Conservation (phyloP, 2,329 filamentous ascomycete genomes). For the Diplodia scrobiculata region DNA sequence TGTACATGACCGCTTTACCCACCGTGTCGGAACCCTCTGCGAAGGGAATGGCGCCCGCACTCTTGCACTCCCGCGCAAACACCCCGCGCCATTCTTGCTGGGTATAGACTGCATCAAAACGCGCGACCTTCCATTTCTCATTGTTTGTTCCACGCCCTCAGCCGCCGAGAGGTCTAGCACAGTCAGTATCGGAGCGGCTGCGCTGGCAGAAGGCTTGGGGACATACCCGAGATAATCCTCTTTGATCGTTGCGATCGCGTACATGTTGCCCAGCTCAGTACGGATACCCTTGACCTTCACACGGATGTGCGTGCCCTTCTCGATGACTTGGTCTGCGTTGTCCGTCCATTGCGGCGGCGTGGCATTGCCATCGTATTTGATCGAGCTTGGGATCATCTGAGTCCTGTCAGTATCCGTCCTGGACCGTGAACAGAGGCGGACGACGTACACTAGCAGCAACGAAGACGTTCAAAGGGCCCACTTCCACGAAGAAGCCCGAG, state of each 20-base stretch:
- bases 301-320: constrained; percentile 88
- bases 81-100: constrained; percentile 4
- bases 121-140: background rate
- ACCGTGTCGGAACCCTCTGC: background rate
- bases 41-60: constrained; percentile 5
- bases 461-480: constrained; percentile 76
- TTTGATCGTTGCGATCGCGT: constrained; percentile 96
- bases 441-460: constrained; percentile 76
- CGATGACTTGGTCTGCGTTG: constrained; percentile 89
- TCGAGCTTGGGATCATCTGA: constrained; percentile 85
- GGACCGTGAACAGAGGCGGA: constrained; percentile 1
- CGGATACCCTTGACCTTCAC: constrained; percentile 93
- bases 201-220: background rate
- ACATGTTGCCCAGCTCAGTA: constrained; percentile 92
- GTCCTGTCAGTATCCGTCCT: constrained; percentile 3
- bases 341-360: constrained; percentile 97
- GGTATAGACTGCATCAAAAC: constrained; percentile 16
- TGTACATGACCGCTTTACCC: constrained; percentile 11
- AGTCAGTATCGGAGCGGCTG: background rate
- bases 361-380: constrained; percentile 93
- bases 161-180: constrained; percentile 15
- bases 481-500: constrained; percentile 86
- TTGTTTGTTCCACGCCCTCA: background rate
- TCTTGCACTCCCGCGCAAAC: background rate
- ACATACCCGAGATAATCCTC: constrained; percentile 51